phyloP scores from a whole-genome alignment of 495 filamentous ascomycete genomes.

The Xylaria sp. region DNA sequence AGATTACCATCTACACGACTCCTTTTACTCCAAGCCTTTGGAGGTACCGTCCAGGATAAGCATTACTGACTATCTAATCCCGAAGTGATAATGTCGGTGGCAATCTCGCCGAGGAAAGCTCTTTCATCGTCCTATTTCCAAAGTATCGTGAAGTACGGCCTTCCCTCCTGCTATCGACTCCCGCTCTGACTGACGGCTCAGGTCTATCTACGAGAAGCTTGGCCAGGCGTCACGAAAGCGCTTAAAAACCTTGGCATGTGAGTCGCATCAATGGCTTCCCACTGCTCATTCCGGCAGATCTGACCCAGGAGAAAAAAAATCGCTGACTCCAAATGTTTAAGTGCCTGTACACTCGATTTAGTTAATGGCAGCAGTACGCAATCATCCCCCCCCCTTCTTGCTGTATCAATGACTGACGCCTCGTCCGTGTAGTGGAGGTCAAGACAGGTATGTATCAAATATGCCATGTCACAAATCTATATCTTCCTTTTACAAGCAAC shows the following conservation, averaged over 20 bases:
- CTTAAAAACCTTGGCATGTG: conserved; percentile 59
- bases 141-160: conserved; percentile 95
- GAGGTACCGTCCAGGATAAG: not conserved
- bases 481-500: not conserved
- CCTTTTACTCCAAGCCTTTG: not conserved
- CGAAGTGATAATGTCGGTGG: conserved; percentile 79
- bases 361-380: conserved; percentile 69
- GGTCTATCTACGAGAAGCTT: conserved; percentile 77
- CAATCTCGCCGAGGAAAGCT: conserved; percentile 90
- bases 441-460: conserved; percentile 21
- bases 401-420: conserved; percentile 5
- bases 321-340: conserved; percentile 60
- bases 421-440: conserved; percentile 23
- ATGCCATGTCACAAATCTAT: not conserved
- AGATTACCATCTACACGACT: not conserved
- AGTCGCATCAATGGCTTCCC: not conserved
- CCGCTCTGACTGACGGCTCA: not conserved
- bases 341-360: conserved; percentile 89
- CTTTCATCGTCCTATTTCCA: conserved; percentile 70
- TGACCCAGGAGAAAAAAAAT: not conserved
- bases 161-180: not conserved
- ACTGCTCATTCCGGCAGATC: not conserved
- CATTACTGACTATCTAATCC: not conserved
- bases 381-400: not conserved
- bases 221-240: conserved; percentile 80